Evolutionary conservation across 2,329 filamentous ascomycete genomes (phyloP), one percentile per base, ranked within the genome.

Genomic region (Aureobasidium sp.): DNA sequence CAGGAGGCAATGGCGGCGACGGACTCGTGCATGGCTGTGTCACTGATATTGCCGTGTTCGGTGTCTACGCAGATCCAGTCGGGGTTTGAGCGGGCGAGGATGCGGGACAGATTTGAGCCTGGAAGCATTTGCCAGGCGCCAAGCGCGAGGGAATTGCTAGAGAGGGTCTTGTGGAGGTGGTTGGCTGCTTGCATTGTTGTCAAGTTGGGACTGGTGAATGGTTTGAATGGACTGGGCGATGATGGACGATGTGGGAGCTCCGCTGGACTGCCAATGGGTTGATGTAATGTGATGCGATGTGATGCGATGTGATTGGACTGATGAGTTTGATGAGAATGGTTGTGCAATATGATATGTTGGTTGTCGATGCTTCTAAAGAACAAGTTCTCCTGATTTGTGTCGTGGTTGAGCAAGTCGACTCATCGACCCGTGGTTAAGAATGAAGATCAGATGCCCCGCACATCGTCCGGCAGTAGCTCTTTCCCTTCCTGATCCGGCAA

Each of bases 61-160:
- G 74, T 78, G 67, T 84, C 81, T 22, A 84, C 77, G 63, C 77
- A 79, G 37, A 83, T 77, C 78, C 82, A 82, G 65, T 83, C 80
- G 31, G 81, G 78, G 8, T 79, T 79, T 39, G 77, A 77, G 44
- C 80, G 75, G 8, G 81, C 81, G 64, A 84, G 81, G 17, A 78
- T 73, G 55, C 82, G 75, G 22, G 80, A 78, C 64, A 79, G 75
- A 64, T 84, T 82, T n/a, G 78, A 74, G 4, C 82, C 81, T 1
- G 81, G 80, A 5, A 84, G 71, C 76, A 78, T 78, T 76, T 84
- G 82, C 82, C 82, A 85, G 69, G 77, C 81, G 63, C 82, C 82
- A 63, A 83, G 83, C 20, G 76, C 77, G 37, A 81, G 72, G 11
- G 78, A 76, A 60, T 79, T 78, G 42, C 75, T 77, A 64, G 77